phyloP scores from a whole-genome alignment of 495 filamentous ascomycete genomes.

The Podospora anserina region DNA sequence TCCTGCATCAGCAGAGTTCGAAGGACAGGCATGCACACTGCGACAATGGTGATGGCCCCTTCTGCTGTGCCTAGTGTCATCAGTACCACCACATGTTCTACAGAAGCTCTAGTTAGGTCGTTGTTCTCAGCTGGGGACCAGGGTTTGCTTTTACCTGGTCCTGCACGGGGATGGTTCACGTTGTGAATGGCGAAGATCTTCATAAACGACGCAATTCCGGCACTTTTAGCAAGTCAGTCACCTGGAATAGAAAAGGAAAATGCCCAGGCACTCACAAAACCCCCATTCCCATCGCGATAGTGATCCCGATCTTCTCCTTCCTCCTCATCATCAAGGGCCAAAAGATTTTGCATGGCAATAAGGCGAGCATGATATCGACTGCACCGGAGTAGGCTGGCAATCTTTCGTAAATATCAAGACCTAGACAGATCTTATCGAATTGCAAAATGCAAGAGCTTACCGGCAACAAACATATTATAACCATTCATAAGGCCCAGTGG shows the following conservation, averaged over 20 bases:
- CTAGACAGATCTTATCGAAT: constrained; percentile 11
- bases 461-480: constrained; percentile 26
- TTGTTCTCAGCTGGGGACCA: neutral
- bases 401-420: neutral
- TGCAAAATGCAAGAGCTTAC: constrained; percentile 26
- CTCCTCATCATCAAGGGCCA: constrained; percentile 29
- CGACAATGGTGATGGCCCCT: constrained; percentile 1
- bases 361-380: constrained; percentile 32
- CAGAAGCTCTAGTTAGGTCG: neutral
- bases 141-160: neutral
- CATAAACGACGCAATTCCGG: constrained; percentile 17
- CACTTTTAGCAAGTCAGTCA: constrained; percentile 14
- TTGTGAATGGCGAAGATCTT: constrained; percentile 1
- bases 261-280: constrained; percentile 24
- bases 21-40: constrained; percentile 3
- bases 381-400: constrained; percentile 30
- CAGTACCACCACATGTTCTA: constrained; percentile 2
- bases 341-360: constrained; percentile 33
- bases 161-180: neutral
- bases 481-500: constrained; percentile 21
- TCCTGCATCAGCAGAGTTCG: neutral
- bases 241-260: neutral
- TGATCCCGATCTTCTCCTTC: constrained; percentile 34
- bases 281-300: constrained; percentile 36
- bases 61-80: neutral